Evolutionary conservation across 106 monocot genomes (phyloP).

Genomic region (Allium fistulosum): DNA sequence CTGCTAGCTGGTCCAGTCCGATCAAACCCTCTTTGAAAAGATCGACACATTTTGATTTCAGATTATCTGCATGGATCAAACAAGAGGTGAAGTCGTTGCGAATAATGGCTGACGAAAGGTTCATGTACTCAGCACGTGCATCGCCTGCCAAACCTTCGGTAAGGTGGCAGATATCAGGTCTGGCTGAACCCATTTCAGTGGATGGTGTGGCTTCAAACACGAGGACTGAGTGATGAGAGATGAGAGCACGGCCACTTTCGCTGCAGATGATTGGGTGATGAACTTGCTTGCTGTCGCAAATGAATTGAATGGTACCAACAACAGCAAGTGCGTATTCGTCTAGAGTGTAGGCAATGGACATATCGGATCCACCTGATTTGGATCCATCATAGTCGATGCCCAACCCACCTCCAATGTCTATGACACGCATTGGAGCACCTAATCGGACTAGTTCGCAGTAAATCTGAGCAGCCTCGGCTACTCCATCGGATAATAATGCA

Average conservation of each 20-base stretch:
- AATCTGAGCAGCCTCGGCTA: slow-evolving; percentile 68
- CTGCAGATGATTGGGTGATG: slow-evolving; percentile 72
- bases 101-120: slow-evolving; percentile 55
- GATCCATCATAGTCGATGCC: slow-evolving; percentile 77
- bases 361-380: slow-evolving; percentile 42
- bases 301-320: slow-evolving; percentile 32
- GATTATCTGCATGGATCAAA: slow-evolving; percentile 42
- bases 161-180: slow-evolving; percentile 27
- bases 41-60: slow-evolving; percentile 59
- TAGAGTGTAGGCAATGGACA: slow-evolving; percentile 19
- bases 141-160: slow-evolving; percentile 57
- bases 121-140: slow-evolving; percentile 38
- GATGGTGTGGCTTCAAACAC: slow-evolving; percentile 56
- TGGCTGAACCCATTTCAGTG: neutral
- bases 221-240: slow-evolving; percentile 71
- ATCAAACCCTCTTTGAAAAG: slow-evolving; percentile 84
- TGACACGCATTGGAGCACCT: slow-evolving; percentile 59
- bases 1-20: slow-evolving; percentile 79
- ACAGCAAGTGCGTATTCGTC: slow-evolving; percentile 54
- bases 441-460: slow-evolving; percentile 66
- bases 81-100: slow-evolving; percentile 46
- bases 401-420: slow-evolving; percentile 70
- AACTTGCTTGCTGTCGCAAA: slow-evolving; percentile 43
- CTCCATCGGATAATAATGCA: slow-evolving; percentile 39
- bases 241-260: slow-evolving; percentile 71